Evolutionary conservation across 805 yeast genomes (phyloP), one percentile per base, ranked within the genome.

Genomic region (Metschnikowia shivogae): DNA sequence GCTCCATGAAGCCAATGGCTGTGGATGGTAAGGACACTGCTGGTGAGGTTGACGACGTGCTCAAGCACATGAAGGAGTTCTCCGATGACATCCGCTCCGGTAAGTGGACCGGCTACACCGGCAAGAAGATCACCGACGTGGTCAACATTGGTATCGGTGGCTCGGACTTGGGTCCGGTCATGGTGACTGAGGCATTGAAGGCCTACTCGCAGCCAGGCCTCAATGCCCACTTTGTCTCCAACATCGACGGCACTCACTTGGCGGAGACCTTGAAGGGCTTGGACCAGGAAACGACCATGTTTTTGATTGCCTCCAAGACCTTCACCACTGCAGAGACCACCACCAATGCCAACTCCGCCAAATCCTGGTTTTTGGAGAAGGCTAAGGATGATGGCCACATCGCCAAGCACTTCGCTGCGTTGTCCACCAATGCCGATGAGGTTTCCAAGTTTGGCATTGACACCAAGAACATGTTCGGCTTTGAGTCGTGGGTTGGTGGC

Each of bases 131-230:
- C 72, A 86, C 93, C 58, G 95, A 89, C 62, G 82, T 93, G 46
- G 98, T 93, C 62, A 93, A 93, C 79, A 88, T 93, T 60, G 99
- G 99, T 70, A 93, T 93, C 64, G 99, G 99, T 65, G 99, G 99
- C 58, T 89, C 97, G 26, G 99, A 93, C 70, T 79, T 93, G 60
- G 99, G 99, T 60, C 99, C 99, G 37, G 98, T 93, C 44, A 93
- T 93, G 99, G 98, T 93, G 59, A 89, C 97, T 51, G 98, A 93
- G 75, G 97, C 99, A 34, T 79, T 93, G 65, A 93, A 92, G 77
- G 84, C 87, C 56, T 93, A 92, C 70, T 72, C 85, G 49, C 78
- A 86, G 57, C 84, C 81, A 48, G 78, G 83, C 53, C 75, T 93
- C 58, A 70, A 75, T 53, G 95, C 81, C 42, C 95, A 92, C 73